Percentiles rank a stretch among this genome's conserved stretches.
Evolutionary conservation across 169 alveolate genomes (phyloP).

Genomic region (Plasmodium berghei): DNA sequence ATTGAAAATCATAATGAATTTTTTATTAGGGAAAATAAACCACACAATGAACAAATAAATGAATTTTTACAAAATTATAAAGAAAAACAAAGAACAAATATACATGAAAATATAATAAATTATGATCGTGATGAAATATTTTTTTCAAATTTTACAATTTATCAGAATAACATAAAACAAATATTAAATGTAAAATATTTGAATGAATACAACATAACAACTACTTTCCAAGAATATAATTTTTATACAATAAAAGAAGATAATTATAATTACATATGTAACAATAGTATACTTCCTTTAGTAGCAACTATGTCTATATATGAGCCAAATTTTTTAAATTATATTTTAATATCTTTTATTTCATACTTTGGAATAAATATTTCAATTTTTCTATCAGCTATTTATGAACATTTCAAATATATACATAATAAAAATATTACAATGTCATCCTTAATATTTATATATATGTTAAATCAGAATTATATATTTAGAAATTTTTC

Average conservation of each 20-base stretch:
- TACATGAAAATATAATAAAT: slow-evolving; percentile 34
- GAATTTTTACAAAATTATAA: not conserved
- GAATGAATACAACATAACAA: slow-evolving; percentile 24
- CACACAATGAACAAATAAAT: slow-evolving; percentile 18
- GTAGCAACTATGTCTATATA: slow-evolving; percentile 33
- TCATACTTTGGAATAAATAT: slow-evolving; percentile 44
- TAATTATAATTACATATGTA: slow-evolving; percentile 43
- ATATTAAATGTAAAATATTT: slow-evolving; percentile 25
- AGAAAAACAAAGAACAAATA: slow-evolving; percentile 25
- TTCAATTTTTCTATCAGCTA: slow-evolving; percentile 9
- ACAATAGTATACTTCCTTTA: slow-evolving; percentile 31
- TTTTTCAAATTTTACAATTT: slow-evolving; percentile 1
- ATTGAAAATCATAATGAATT: no score
- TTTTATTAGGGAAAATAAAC: no score
- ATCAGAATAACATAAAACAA: slow-evolving; percentile 29
- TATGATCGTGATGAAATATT: slow-evolving; percentile 55
- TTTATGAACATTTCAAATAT: slow-evolving; percentile 43
- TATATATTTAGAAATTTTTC: slow-evolving; percentile 26
- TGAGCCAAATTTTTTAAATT: slow-evolving; percentile 35
- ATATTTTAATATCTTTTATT: slow-evolving; percentile 45
- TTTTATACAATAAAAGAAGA: slow-evolving; percentile 57
- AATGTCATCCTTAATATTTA: slow-evolving; percentile 25
- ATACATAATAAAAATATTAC: slow-evolving; percentile 51
- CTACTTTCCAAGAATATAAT: slow-evolving; percentile 18
- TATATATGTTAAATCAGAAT: slow-evolving; percentile 38